These are phyloP conservation scores for Picea mariana DNA, from an alignment of 83 land plant genomes.

Conservation along the genomic window DNA sequence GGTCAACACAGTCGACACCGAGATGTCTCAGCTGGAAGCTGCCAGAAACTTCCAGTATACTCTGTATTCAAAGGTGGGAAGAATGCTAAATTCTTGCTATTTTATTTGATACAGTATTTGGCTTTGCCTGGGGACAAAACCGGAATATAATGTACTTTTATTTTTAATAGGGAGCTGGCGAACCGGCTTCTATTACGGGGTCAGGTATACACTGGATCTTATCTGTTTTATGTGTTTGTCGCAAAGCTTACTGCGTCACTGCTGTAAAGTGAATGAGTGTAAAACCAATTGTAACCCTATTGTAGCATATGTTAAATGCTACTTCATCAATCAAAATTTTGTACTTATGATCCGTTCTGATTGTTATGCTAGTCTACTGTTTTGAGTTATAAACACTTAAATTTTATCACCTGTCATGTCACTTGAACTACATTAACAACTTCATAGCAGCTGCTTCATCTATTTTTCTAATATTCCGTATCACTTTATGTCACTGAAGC, in stretches of 20 bases:
- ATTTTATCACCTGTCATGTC: too few relatives aligned
- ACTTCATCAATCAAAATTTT: neutral
- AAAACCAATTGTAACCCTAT: neutral
- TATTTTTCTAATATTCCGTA: neutral
- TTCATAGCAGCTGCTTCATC: neutral
- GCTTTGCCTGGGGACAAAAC: neutral
- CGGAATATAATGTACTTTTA: neutral
- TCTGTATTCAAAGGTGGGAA: slow-evolving; percentile 8
- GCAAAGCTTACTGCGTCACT: neutral
- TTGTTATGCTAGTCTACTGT: neutral
- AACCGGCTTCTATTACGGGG: slow-evolving; percentile 31
- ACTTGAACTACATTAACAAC: neutral
- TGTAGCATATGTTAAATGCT: neutral
- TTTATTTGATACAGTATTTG: neutral
- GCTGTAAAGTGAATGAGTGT: neutral
- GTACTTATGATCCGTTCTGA: neutral
- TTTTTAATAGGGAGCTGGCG: slow-evolving; percentile 41
- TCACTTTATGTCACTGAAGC: neutral
- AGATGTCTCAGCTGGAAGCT: slow-evolving; percentile 77
- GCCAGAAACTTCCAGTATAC: slow-evolving; percentile 35
- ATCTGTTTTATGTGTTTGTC: neutral
- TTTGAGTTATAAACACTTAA: slow-evolving; percentile 1
- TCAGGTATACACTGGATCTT: slow-evolving; percentile 27
- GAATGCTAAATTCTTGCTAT: neutral
- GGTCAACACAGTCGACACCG: slow-evolving; percentile 71